Conservation (phyloP, 2,329 filamentous ascomycete species). For the Fusarium pseudoanthophilum region DNA sequence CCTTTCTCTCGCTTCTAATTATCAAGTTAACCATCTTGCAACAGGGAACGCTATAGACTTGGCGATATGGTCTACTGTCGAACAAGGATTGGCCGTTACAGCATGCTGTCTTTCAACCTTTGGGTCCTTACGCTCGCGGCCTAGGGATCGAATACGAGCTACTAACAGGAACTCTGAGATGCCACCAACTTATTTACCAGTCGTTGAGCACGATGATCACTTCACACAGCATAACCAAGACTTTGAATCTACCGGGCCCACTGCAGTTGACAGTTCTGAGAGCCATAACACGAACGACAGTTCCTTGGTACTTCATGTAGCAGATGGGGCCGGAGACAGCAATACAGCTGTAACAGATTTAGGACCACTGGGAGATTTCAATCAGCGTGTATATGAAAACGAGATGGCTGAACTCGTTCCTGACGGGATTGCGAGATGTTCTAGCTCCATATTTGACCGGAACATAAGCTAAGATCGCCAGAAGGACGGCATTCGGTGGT, state of each 20-base stretch:
- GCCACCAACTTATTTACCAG: accelerated
- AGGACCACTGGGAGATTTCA: neutral
- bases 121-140: neutral
- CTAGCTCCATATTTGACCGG: neutral
- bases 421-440: neutral
- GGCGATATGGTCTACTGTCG: neutral
- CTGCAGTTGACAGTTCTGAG: neutral
- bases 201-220: neutral
- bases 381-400: accelerated
- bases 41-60: neutral
- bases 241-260: neutral
- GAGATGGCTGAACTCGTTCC: neutral
- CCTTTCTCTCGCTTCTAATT: neutral
- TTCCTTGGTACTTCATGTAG: neutral
- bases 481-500: too few relatives aligned
- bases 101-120: neutral
- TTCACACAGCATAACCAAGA: accelerated
- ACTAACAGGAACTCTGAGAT: neutral
- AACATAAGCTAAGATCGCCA: too few relatives aligned
- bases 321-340: neutral
- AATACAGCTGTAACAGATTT: neutral
- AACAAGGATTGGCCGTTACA: neutral
- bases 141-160: accelerated
- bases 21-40: accelerated
- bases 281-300: neutral